These are phyloP conservation scores for Metarhizium brunneum DNA, from an alignment of 2,329 filamentous ascomycete species.

Conservation along the genomic window DNA sequence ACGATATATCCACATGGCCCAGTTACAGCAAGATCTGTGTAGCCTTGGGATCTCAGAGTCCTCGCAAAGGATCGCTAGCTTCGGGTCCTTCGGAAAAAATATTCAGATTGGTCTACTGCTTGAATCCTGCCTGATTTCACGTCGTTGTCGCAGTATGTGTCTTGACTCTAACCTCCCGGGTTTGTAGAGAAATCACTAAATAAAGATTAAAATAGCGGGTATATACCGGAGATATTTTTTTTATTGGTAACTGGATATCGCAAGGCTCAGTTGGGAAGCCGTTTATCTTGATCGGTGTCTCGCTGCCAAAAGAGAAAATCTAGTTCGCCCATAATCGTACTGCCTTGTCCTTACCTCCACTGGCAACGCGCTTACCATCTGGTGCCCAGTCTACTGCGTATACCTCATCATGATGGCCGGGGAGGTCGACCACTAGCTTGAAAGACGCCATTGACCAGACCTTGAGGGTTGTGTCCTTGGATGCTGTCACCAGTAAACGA, in stretches of 20 bases:
- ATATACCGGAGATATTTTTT: too few species aligned
- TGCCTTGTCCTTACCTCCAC: slow-evolving; percentile 86
- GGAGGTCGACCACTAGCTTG: slow-evolving; percentile 72
- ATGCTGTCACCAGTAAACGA: slow-evolving; percentile 75
- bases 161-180: too few species aligned
- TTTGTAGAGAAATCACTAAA: too few species aligned
- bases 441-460: slow-evolving; percentile 86
- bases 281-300: not conserved
- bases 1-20: too few species aligned
- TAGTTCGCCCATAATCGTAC: slow-evolving; percentile 59
- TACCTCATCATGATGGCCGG: slow-evolving; percentile 86
- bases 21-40: not conserved
- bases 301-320: slow-evolving; percentile 1
- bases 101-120: too few species aligned
- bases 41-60: too few species aligned
- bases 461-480: slow-evolving; percentile 89
- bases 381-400: slow-evolving; percentile 94
- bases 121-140: too few species aligned
- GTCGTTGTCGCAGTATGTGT: too few species aligned
- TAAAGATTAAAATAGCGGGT: too few species aligned
- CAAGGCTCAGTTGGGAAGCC: not conserved
- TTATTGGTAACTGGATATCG: not conserved
- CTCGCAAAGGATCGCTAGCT: too few species aligned
- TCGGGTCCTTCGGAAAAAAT: too few species aligned
- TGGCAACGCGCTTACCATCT: slow-evolving; percentile 80